Percentiles rank a stretch among this genome's conserved stretches.
Conservation (phyloP, 2,329 filamentous ascomycete species). For the Diaporthe ampelina region DNA sequence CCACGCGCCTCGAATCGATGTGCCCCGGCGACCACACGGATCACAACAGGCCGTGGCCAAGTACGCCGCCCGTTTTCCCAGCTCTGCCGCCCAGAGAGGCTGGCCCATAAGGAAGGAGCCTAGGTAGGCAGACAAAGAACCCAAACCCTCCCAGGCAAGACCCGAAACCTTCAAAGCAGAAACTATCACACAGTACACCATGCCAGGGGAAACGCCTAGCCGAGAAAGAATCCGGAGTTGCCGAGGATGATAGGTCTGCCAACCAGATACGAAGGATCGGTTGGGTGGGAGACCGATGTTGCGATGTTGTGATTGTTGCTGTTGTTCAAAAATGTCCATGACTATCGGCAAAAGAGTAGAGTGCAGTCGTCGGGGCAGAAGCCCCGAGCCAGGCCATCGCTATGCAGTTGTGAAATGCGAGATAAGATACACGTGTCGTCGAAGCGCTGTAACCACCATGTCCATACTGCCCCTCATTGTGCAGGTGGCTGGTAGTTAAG, state of each 20-base stretch:
- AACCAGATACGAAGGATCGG: not conserved
- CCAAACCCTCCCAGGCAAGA: slow-evolving; percentile 25
- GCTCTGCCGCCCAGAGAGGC: slow-evolving; percentile 28
- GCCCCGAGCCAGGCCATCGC: slow-evolving; percentile 43
- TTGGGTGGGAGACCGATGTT: slow-evolving; percentile 20
- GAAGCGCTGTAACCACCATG: slow-evolving; percentile 37
- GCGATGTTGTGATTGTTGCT: slow-evolving; percentile 1
- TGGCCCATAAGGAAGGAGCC: not conserved
- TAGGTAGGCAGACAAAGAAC: slow-evolving; percentile 3
- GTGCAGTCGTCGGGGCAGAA: slow-evolving; percentile 34
- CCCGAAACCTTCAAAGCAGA: slow-evolving; percentile 20
- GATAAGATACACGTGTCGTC: slow-evolving; percentile 46
- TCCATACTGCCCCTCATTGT: slow-evolving; percentile 55
- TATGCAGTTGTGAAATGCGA: slow-evolving; percentile 49
- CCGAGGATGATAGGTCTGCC: not conserved
- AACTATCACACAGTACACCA: slow-evolving; percentile 36
- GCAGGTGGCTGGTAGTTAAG: slow-evolving; percentile 84
- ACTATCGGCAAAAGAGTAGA: slow-evolving; percentile 11
- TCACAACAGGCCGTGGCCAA: slow-evolving; percentile 17
- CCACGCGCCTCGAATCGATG: not conserved
- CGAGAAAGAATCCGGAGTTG: slow-evolving; percentile 24
- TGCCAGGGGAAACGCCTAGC: slow-evolving; percentile 37
- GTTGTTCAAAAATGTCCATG: slow-evolving; percentile 14
- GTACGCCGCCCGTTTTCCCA: slow-evolving; percentile 2
- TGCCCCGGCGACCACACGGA: slow-evolving; percentile 28